Conservation (phyloP, 306 rosid genomes). For the Dalbergia oliveri region DNA sequence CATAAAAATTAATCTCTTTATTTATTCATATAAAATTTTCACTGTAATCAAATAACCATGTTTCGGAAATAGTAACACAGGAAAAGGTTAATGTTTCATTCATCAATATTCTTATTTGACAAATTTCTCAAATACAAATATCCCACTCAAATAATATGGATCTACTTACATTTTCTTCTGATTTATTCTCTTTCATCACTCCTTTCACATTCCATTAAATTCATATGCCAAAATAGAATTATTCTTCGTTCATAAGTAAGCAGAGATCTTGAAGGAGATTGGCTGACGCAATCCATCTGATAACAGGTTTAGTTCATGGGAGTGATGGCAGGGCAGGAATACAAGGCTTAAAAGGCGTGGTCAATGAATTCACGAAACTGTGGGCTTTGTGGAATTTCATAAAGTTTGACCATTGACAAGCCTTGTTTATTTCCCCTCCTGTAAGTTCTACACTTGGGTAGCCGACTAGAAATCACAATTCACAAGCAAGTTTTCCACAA, state of each 20-base stretch:
- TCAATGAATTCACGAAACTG: conserved; percentile 29
- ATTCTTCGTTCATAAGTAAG: too few species aligned
- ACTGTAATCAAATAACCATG: too few species aligned
- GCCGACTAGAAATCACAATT: not conserved
- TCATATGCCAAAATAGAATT: too few species aligned
- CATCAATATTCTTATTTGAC: too few species aligned
- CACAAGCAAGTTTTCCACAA: conserved; percentile 29
- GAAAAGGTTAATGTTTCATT: not conserved
- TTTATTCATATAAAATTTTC: too few species aligned
- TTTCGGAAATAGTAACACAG: too few species aligned
- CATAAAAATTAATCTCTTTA: too few species aligned
- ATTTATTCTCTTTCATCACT: too few species aligned
- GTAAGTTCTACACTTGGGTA: not conserved
- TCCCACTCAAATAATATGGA: too few species aligned
- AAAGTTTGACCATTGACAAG: conserved; percentile 30
- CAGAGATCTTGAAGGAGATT: not conserved
- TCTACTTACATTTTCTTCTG: too few species aligned
- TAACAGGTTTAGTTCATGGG: not conserved
- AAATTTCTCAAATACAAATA: too few species aligned
- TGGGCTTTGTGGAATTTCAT: conserved; percentile 34
- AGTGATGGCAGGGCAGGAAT: not conserved
- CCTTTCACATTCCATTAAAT: too few species aligned
- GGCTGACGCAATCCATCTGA: not conserved
- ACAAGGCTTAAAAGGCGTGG: not conserved
- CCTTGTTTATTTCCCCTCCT: conserved; percentile 11